phyloP scores from a whole-genome alignment of 1,139 yeast species.

The Saccharomyces hybrid region DNA sequence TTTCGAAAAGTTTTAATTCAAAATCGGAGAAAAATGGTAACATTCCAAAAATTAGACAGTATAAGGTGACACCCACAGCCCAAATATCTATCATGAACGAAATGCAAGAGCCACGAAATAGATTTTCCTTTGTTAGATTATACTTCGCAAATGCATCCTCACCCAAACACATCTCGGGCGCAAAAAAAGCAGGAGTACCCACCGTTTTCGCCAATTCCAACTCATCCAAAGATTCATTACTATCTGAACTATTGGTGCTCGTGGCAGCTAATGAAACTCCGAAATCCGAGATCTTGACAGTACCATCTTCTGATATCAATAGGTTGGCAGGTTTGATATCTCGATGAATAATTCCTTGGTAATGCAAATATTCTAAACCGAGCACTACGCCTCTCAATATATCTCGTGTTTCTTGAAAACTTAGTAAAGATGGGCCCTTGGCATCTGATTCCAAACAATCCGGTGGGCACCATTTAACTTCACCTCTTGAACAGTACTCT shows the following conservation, averaged over 20 bases:
- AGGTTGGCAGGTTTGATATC: conserved; percentile 97
- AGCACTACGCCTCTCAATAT: conserved; percentile 79
- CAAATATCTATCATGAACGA: conserved; percentile 75
- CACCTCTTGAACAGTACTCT: conserved; percentile 90
- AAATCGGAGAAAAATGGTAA: conserved; percentile 88
- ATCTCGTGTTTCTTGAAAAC: conserved; percentile 58
- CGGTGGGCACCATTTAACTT: conserved; percentile 63
- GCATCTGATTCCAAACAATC: conserved; percentile 40
- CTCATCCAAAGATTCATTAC: conserved; percentile 42
- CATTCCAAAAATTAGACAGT: conserved; percentile 78
- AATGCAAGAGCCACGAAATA: conserved; percentile 34
- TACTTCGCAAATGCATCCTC: conserved; percentile 19
- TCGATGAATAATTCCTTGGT: conserved; percentile 90
- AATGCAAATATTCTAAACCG: conserved; percentile 88
- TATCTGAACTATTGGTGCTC: conserved; percentile 44
- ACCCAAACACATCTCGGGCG: conserved; percentile 31
- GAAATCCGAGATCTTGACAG: conserved; percentile 90
- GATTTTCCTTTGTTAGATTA: conserved; percentile 21
- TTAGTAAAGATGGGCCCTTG: conserved; percentile 51
- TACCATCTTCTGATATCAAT: conserved; percentile 60
- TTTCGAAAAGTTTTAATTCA: conserved; percentile 80
- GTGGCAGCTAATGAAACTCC: conserved; percentile 86
- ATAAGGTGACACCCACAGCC: conserved; percentile 93
- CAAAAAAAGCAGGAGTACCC: conserved; percentile 74
- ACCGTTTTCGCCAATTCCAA: conserved; percentile 83